A percentile compares a stretch with the other conserved stretches of the same genome.
phyloP scores from a whole-genome alignment of 169 alveolate species.

The Eimeria necatrix region DNA sequence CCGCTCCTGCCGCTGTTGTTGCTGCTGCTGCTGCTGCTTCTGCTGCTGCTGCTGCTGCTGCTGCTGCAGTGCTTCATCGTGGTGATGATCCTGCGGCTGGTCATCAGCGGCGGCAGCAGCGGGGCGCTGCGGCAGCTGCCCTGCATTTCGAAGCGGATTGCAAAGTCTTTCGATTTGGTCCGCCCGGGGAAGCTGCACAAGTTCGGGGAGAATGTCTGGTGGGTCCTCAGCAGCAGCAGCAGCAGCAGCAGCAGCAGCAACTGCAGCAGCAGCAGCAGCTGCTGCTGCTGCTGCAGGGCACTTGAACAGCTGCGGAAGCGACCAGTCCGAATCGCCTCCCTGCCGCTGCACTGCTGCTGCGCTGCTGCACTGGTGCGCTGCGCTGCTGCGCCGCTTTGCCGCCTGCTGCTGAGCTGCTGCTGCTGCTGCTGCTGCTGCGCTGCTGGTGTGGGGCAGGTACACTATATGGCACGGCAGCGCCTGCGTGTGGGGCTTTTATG shows the following conservation, averaged over 20 bases:
- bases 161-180: neutral
- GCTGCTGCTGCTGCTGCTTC: neutral
- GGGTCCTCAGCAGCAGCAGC: neutral
- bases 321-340: neutral
- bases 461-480: conserved; percentile 69
- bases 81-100: neutral
- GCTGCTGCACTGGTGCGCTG: too few species aligned
- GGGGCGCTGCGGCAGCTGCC: conserved; percentile 9
- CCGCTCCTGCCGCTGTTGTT: neutral
- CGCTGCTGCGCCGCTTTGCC: neutral
- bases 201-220: conserved; percentile 78
- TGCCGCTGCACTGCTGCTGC: neutral
- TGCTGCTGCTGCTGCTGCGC: conserved; percentile 25
- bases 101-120: conserved; percentile 61
- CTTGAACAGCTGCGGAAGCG: too few species aligned
- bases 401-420: neutral
- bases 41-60: neutral
- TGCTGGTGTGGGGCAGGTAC: conserved; percentile 68
- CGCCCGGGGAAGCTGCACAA: conserved; percentile 70
- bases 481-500: conserved; percentile 47
- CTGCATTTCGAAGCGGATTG: conserved; percentile 9
- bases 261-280: neutral
- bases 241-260: neutral
- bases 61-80: conserved; percentile 23
- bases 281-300: neutral